A percentile compares a stretch with the other conserved stretches of the same genome.
Conservation (phyloP, 768 basidiomycete species). For the Podaxis carcinomalis region DNA sequence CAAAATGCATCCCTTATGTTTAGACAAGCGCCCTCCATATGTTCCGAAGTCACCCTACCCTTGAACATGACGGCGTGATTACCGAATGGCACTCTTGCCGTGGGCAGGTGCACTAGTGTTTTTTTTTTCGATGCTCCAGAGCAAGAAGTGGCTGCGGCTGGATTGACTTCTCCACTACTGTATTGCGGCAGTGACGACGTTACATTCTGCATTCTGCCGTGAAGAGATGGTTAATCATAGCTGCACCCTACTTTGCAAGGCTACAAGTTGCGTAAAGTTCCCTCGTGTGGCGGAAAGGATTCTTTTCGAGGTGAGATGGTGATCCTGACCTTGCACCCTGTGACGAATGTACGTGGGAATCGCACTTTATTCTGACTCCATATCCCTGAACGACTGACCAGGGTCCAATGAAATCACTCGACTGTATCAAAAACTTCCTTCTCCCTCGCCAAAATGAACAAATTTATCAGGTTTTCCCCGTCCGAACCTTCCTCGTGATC, state of each 20-base stretch:
- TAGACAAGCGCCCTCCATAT: neutral
- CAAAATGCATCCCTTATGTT: neutral
- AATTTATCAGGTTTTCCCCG: constrained; percentile 2
- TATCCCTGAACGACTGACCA: neutral
- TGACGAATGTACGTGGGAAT: constrained; percentile 7
- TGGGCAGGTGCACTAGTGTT: neutral
- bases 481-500: neutral
- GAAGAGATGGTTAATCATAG: constrained; percentile 4
- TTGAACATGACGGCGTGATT: neutral
- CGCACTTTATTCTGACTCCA: neutral
- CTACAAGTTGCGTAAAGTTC: neutral
- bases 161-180: neutral
- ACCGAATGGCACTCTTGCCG: neutral
- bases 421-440: neutral
- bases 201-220: neutral
- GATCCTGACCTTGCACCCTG: constrained; percentile 4
- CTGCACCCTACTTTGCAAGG: neutral
- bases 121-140: neutral
- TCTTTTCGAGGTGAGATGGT: neutral
- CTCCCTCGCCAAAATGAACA: neutral
- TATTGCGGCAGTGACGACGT: neutral
- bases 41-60: neutral
- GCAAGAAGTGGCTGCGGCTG: neutral
- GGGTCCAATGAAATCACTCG: constrained; percentile 3
- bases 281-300: neutral